Conservation (phyloP, 75 land plant genomes). For the Pinus taeda region DNA sequence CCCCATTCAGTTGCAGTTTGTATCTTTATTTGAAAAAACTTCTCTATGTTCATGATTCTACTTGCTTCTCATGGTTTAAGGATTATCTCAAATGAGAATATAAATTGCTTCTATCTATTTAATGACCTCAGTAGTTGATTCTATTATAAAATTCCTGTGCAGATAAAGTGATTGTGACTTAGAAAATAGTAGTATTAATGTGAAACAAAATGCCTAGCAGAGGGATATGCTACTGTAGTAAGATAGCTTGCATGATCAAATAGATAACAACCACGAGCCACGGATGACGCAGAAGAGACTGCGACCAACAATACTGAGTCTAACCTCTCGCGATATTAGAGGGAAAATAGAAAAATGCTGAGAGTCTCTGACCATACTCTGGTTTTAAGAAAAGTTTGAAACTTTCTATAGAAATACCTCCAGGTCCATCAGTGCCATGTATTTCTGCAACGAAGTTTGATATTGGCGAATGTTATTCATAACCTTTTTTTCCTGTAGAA, state of each 20-base stretch:
- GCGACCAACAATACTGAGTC: no score
- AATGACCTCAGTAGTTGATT: not conserved
- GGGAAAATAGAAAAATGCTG: not conserved
- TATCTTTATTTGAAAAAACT: not conserved
- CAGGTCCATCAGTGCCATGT: slow-evolving; percentile 95
- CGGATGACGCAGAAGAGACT: no score
- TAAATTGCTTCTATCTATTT: not conserved
- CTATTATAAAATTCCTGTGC: no score
- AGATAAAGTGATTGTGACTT: no score
- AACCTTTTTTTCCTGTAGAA: slow-evolving; percentile 61
- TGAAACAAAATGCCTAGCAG: no score
- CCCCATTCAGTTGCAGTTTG: not conserved
- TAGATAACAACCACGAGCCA: no score
- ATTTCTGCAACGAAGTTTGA: slow-evolving; percentile 77
- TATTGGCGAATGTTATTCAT: slow-evolving; percentile 78
- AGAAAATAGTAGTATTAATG: no score
- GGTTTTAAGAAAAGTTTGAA: not conserved
- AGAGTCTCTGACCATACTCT: not conserved
- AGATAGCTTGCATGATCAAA: no score
- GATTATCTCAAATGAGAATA: not conserved
- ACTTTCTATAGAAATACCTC: slow-evolving; percentile 38
- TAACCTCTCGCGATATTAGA: not conserved
- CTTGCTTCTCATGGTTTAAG: not conserved
- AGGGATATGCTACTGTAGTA: no score
- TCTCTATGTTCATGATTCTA: not conserved